Evolutionary conservation across 2,329 filamentous ascomycete species (phyloP).

Genomic region (Aspergillus glaucus): DNA sequence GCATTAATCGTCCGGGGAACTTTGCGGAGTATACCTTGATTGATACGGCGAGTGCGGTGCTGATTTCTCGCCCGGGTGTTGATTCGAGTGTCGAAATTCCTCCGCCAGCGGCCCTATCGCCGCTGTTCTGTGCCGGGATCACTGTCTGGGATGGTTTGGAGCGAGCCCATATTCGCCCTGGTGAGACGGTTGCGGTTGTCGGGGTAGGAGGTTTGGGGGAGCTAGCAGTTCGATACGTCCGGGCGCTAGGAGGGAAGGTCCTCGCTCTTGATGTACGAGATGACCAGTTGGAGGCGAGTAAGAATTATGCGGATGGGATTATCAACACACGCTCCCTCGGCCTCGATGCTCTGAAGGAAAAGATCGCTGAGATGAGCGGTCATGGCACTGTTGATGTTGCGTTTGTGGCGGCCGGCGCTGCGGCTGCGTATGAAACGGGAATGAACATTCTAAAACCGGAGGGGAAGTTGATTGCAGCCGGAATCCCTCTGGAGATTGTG

Average conservation of each 20-base stretch:
- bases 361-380: conserved; percentile 1
- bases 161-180: conserved; percentile 5
- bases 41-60: conserved; percentile 41
- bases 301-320: conserved; percentile 2
- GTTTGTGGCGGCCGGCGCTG: conserved; percentile 7
- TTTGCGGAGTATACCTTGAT: conserved; percentile 45
- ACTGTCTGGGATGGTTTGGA: conserved; percentile 26
- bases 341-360: not conserved
- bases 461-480: conserved; percentile 7
- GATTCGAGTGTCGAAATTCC: conserved; percentile 16
- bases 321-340: conserved; percentile 3
- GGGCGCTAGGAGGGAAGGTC: conserved; percentile 18
- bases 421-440: conserved; percentile 7
- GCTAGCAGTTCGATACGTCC: conserved; percentile 20
- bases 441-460: conserved; percentile 2
- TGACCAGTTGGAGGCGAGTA: conserved; percentile 2
- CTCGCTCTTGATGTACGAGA: conserved; percentile 17
- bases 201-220: conserved; percentile 20
- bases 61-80: conserved; percentile 30
- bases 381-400: conserved; percentile 4
- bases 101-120: conserved; percentile 21
- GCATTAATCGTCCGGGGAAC: conserved; percentile 40
- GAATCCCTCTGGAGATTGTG: conserved; percentile 1
- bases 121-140: conserved; percentile 48
- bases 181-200: conserved; percentile 11